Conservation (phyloP, 1,284 basidiomycete genomes). For the Rhodofomes roseus region DNA sequence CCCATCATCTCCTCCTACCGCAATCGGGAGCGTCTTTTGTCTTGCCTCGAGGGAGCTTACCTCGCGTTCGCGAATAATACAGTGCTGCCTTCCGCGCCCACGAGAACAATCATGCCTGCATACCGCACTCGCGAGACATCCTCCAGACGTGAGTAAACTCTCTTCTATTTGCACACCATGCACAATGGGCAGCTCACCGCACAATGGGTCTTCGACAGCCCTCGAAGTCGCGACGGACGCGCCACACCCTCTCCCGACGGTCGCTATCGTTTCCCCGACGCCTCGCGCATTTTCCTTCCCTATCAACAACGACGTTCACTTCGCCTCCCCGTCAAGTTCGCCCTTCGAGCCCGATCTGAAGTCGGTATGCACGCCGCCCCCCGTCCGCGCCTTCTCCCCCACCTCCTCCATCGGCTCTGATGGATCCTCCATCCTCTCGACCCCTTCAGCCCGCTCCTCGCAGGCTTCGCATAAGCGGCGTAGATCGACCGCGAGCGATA, state of each 20-base stretch:
- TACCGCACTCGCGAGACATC: constrained; percentile 70
- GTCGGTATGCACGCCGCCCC: constrained; percentile 42
- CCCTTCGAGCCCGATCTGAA: constrained; percentile 68
- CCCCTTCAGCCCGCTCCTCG: constrained; percentile 30
- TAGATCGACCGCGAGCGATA: constrained; percentile 54
- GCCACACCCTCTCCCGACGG: constrained; percentile 42
- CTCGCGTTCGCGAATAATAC: constrained; percentile 25
- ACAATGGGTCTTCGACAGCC: constrained; percentile 36
- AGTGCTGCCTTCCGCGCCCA: constrained; percentile 25
- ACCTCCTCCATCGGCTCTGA: constrained; percentile 48
- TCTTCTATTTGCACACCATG: constrained; percentile 2
- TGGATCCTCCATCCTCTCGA: constrained; percentile 35
- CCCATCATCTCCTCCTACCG: constrained; percentile 35
- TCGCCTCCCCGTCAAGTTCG: constrained; percentile 57
- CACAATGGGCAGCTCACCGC: neutral
- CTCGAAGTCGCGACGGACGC: constrained; percentile 72
- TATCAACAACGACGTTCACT: constrained; percentile 57
- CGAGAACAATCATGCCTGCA: constrained; percentile 64
- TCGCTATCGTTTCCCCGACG: constrained; percentile 69
- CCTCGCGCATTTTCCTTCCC: constrained; percentile 75
- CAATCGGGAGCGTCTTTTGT: constrained; percentile 28
- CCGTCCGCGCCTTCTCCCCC: constrained; percentile 35
- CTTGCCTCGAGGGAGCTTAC: constrained; percentile 28
- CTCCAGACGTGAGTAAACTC: constrained; percentile 49
- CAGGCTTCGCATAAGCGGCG: constrained; percentile 49